Evolutionary conservation across 805 yeast species (phyloP).

Genomic region (Cyberlindnera amylophila): DNA sequence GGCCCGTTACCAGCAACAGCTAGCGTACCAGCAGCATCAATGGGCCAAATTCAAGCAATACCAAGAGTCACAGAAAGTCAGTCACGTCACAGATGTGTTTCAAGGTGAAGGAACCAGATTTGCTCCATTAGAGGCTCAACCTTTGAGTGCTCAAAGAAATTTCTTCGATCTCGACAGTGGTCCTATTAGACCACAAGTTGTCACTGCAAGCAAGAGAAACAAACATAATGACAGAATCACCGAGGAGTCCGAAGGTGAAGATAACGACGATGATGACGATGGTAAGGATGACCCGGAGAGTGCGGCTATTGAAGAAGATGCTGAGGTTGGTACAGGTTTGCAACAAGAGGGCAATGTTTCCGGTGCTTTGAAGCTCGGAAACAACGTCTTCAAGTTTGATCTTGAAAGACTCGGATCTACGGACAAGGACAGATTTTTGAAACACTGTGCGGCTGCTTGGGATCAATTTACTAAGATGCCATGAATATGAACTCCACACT

Average conservation of each 20-base stretch:
- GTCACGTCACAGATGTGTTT: constrained; percentile 46
- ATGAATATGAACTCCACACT: not conserved
- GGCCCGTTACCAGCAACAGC: constrained; percentile 25
- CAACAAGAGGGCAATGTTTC: constrained; percentile 11
- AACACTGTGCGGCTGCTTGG: constrained; percentile 35
- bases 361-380: constrained; percentile 20
- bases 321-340: constrained; percentile 22
- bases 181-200: constrained; percentile 17
- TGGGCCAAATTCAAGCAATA: constrained; percentile 27
- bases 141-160: constrained; percentile 45
- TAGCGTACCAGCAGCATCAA: constrained; percentile 26
- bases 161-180: constrained; percentile 30
- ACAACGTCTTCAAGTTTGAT: constrained; percentile 24
- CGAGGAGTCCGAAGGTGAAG: constrained; percentile 15
- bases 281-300: constrained; percentile 29
- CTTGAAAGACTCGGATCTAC: constrained; percentile 17
- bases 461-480: constrained; percentile 24
- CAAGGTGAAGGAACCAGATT: constrained; percentile 41
- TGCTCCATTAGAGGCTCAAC: constrained; percentile 50
- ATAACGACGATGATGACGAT: constrained; percentile 17
- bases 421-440: constrained; percentile 30
- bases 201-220: not conserved
- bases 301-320: constrained; percentile 36
- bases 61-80: constrained; percentile 20
- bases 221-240: constrained; percentile 11